Evolutionary conservation across 192 early-diverging fungal species (phyloP).

Genomic region (Linnemannia hyalina): DNA sequence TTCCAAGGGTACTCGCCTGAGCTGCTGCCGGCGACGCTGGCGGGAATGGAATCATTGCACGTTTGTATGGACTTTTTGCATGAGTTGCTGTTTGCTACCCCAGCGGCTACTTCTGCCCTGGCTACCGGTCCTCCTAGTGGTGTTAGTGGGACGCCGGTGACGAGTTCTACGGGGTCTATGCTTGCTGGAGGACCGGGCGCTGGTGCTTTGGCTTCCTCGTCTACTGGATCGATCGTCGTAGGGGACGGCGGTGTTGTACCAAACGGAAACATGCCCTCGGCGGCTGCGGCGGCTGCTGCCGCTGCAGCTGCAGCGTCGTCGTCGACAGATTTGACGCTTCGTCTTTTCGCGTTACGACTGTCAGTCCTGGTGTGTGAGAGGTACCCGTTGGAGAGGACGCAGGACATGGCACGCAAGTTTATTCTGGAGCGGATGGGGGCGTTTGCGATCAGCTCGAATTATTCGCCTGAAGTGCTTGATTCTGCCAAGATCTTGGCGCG

Average conservation of each 20-base stretch:
- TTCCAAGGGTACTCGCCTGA: slow-evolving; percentile 50
- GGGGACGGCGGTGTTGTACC: background rate
- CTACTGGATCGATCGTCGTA: background rate
- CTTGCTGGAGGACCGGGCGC: background rate
- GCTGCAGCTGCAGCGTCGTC: background rate
- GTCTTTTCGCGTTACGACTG: slow-evolving; percentile 35
- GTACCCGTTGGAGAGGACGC: slow-evolving; percentile 32
- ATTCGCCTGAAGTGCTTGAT: slow-evolving; percentile 32
- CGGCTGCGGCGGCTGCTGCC: slow-evolving; percentile 3
- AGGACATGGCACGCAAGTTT: slow-evolving; percentile 31
- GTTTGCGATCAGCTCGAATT: slow-evolving; percentile 17
- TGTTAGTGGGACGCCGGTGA: background rate
- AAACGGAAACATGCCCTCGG: background rate
- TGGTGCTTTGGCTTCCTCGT: background rate
- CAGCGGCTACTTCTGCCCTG: background rate
- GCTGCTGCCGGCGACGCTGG: slow-evolving; percentile 30
- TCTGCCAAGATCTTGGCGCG: slow-evolving; percentile 28
- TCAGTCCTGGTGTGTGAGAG: slow-evolving; percentile 31
- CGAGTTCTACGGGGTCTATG: slow-evolving; percentile 2
- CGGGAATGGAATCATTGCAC: slow-evolving; percentile 40
- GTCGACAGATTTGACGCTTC: background rate
- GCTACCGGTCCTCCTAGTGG: background rate
- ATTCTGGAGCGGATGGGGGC: slow-evolving; percentile 27
- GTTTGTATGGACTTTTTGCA: slow-evolving; percentile 40
- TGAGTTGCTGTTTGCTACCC: slow-evolving; percentile 23